Conservation (phyloP, 176 grass and related monocot genomes). For the Raddia guianensis region DNA sequence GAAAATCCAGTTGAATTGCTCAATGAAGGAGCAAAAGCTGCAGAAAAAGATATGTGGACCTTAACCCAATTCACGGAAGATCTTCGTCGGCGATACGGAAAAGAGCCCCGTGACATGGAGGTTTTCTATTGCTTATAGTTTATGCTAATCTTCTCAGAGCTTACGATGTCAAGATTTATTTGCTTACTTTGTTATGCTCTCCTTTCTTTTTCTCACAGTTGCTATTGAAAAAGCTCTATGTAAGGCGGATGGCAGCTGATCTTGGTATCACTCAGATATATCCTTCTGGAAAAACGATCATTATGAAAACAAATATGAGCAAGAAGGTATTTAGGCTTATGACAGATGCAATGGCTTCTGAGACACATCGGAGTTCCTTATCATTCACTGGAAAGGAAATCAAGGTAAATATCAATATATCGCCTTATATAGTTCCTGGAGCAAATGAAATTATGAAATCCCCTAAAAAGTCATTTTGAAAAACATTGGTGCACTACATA, state of each 20-base stretch:
- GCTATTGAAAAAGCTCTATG: slow-evolving; percentile 91
- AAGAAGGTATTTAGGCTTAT: slow-evolving; percentile 88
- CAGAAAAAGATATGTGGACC: slow-evolving; percentile 83
- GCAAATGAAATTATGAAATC: slow-evolving; percentile 11
- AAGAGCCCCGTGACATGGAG: slow-evolving; percentile 94
- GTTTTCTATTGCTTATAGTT: slow-evolving; percentile 47
- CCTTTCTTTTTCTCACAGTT: slow-evolving; percentile 59
- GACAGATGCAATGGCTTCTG: slow-evolving; percentile 80
- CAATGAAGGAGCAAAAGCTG: slow-evolving; percentile 79
- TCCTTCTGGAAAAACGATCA: slow-evolving; percentile 66
- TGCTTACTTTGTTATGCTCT: slow-evolving; percentile 12
- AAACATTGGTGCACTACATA: not conserved
- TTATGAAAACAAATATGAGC: slow-evolving; percentile 84
- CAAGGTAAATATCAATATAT: slow-evolving; percentile 61
- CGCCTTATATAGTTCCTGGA: not conserved
- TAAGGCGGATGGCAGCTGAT: slow-evolving; percentile 87
- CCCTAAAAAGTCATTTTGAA: not conserved
- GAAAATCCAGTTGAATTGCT: slow-evolving; percentile 94
- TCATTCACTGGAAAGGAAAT: slow-evolving; percentile 71
- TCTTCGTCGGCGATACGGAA: slow-evolving; percentile 75
- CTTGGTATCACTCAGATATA: slow-evolving; percentile 83
- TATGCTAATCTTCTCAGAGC: slow-evolving; percentile 18
- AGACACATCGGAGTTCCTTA: slow-evolving; percentile 65
- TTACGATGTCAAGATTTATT: slow-evolving; percentile 22
- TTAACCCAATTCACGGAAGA: slow-evolving; percentile 85